Base-by-base conservation (phyloP, 2,329 filamentous ascomycete species). In the Penicillium janthinellum region DNA sequence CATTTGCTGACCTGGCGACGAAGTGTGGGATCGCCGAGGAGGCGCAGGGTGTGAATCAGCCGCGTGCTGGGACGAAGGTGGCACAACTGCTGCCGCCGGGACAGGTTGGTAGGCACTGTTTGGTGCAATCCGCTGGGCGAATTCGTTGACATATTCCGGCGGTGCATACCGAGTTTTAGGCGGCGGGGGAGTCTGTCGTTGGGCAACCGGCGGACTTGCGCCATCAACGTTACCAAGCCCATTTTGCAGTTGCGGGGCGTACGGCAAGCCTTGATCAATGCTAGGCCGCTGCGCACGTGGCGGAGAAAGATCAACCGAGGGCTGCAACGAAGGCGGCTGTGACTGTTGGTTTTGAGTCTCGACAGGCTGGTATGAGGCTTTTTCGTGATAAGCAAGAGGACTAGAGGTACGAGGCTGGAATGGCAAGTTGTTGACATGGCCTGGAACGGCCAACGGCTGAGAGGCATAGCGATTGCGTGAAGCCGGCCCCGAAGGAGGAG, bases 391-490 rank as follows among this genome's bases (percentile, higher is more conserved):
- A 35, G 86, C 86, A 15, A 88, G 77, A 15, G 86, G 86, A 71
- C 86, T 88, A n/a, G 86, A 88, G 6, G 85, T 88, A 57, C 86
- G 80, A 17, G 86, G 86, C 44, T 86, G 83, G 71, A 87, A 88
- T 4, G 83, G 79, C 61, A 86, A 78, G 14, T 75, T 67, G 35
- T 61, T 62, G 11, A 62, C 60, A 39, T 70, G 68, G 4, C 70
- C 64, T 51, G 70, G 68, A 22, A 70, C 64, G 51, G 61, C 64
- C 35, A 72, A 57, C 15, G 72, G 76, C 62, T 72, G 79, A 22
- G 78, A 78, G 35, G 69, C 73, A 66, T 81, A 79, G 56, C 76
- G 77, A 58, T 68, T 74, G 31, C 71, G 70, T 52, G 66, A 58
- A 37, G 71, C 61, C 14, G 71, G 54, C 22, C 65, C 63, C 41